phyloP scores from a whole-genome alignment of 441 rosid species.

The Gossypium davidsonii region DNA sequence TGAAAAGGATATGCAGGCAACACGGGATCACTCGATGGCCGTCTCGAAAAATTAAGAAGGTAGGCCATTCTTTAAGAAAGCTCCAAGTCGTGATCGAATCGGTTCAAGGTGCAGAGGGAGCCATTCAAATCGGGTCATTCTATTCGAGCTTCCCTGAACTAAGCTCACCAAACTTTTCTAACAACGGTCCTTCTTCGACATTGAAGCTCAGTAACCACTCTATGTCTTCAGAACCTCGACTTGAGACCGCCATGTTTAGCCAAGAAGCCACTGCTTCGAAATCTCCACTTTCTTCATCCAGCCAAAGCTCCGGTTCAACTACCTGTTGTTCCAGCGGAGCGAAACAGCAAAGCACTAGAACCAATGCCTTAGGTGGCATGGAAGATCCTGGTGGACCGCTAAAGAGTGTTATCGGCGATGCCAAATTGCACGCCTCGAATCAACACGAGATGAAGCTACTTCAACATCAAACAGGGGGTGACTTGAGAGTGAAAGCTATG shows the following conservation, averaged over 20 bases:
- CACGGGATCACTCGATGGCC: constrained; percentile 90
- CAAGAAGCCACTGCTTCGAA: constrained; percentile 33
- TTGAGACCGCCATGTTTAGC: constrained; percentile 27
- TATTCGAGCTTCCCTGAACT: constrained; percentile 71
- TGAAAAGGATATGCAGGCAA: constrained; percentile 87
- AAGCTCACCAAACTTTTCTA: constrained; percentile 42
- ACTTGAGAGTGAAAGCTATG: constrained; percentile 50
- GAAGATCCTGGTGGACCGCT: constrained; percentile 36
- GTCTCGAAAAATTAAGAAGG: constrained; percentile 82
- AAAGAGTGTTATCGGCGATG: constrained; percentile 48
- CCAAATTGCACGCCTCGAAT: constrained; percentile 37
- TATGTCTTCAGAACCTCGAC: constrained; percentile 28
- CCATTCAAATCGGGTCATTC: constrained; percentile 66
- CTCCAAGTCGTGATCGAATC: constrained; percentile 76
- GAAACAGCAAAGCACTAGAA: constrained; percentile 25
- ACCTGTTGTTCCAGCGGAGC: constrained; percentile 49
- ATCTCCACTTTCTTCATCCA: constrained; percentile 54
- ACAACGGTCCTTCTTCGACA: constrained; percentile 25
- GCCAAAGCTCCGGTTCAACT: constrained; percentile 68
- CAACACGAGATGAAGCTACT: constrained; percentile 40
- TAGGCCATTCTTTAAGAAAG: constrained; percentile 75
- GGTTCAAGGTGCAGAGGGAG: constrained; percentile 65
- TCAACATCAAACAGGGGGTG: not conserved
- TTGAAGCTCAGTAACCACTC: constrained; percentile 22
- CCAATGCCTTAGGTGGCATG: constrained; percentile 21